Evolutionary conservation across 441 rosid genomes (phyloP), one percentile per base, ranked within the genome.

Genomic region (Adansonia gregorii): DNA sequence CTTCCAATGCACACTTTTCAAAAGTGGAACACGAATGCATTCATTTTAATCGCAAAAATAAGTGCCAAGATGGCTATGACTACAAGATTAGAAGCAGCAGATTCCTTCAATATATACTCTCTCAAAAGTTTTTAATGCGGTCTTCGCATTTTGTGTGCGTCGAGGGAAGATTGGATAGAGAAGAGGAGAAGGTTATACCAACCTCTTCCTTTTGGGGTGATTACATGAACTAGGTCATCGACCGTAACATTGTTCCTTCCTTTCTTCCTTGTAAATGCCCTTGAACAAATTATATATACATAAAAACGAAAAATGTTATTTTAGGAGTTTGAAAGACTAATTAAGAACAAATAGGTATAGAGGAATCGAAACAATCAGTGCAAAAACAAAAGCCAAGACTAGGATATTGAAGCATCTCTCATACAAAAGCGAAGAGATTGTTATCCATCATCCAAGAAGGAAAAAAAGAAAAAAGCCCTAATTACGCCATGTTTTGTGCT

Each of bases 161-260:
- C n/a, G 12, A 22, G 1, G n/a, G 15, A 6, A 9, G 15, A 22
- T 22, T 8, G 35, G 7, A 60, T 19, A 11, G n/a, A 22, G 60
- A 71, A 24, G 7, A 17, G 3, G 35, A 24, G n/a, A 35, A 12
- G 35, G 15, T 5, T 19, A 46, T n/a, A 12, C 72, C 11, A 24
- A 91, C 97, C 95, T 94, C 98, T 91, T 81, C 97, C 98, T 83
- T 88, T 88, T 4, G 95, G 94, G 49, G 95, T 89, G 72, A 94
- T 90, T 22, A 84, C 88, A 69, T 87, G 87, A 35, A 94, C 84
- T 10, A 94, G 94, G 74, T 92, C 95, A 82, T 94, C 98, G 9
- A 94, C 88, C 22, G 91, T 92, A 12, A 92, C 92, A 78, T 89
- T 88, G 77, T 86, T 90, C 76, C 91, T 87, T 20, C 94, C 94